A percentile compares a stretch with the other conserved stretches of the same genome.
These are phyloP conservation scores for Malus orientalis DNA, from an alignment of 306 rosid species.

Conservation along the genomic window DNA sequence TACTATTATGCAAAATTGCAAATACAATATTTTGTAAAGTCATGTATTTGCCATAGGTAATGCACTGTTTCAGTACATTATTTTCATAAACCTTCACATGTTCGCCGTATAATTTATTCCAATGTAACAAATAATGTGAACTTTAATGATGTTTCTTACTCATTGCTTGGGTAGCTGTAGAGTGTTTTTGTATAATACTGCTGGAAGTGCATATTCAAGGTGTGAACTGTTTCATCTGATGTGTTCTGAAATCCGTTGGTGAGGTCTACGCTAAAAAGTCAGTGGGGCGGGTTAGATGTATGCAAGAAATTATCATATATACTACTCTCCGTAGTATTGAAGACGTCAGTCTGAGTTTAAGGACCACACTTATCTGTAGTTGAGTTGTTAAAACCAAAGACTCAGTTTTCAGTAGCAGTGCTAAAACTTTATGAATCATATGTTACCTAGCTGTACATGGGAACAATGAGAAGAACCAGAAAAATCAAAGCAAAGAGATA, in stretches of 20 bases:
- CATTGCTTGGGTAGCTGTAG: too few species aligned
- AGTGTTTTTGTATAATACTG: too few species aligned
- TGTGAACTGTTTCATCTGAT: too few species aligned
- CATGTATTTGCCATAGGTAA: too few species aligned
- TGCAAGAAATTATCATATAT: background rate
- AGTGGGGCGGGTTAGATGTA: background rate
- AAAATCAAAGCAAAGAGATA: background rate
- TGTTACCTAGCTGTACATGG: background rate
- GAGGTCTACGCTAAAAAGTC: background rate
- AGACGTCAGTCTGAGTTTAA: background rate
- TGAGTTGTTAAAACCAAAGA: background rate
- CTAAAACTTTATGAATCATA: background rate
- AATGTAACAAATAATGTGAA: too few species aligned
- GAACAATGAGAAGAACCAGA: background rate
- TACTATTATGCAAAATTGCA: background rate
- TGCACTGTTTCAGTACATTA: too few species aligned
- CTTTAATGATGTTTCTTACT: too few species aligned
- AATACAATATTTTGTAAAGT: background rate
- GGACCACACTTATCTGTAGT: background rate
- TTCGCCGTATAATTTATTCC: too few species aligned
- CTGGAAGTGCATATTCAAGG: too few species aligned
- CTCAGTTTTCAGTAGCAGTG: background rate
- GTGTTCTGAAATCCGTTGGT: background rate
- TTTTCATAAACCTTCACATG: too few species aligned
- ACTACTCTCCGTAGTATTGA: background rate